Base-by-base conservation (phyloP, 2,329 filamentous ascomycete genomes). In the Cordyceps pruinosa region DNA sequence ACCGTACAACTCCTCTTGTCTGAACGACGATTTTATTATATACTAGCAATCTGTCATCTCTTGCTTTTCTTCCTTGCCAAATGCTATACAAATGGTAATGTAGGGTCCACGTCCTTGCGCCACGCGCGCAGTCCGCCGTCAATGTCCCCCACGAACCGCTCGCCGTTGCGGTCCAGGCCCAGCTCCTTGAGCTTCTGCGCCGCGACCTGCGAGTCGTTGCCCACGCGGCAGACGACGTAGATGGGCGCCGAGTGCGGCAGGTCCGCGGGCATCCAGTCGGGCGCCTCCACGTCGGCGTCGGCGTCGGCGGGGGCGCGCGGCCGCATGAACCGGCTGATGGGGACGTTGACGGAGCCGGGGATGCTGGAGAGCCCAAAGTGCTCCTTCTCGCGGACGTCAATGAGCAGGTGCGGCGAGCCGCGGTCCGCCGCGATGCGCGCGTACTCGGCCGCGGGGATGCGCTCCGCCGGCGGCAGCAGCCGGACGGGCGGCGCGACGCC, bases 371-470 rank as follows among this genome's bases (percentile, higher is more conserved):
- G 85, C 17, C 88, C 86, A 62, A 89, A 97, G 60, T 96, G 90
- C 28, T 90, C 88, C 64, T 84, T 84, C 63, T 96, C 90, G 2
- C 94, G 80, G 1, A 96, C 90, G 62, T 97, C 94, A 2, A 97
- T 70, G 2, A 97, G 72, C 1, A 89, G 66, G 54, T 87, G 83
- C 2, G 35, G 66, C 63, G 0, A 39, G 17, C 7, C 17, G 28
- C 30, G 32, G n/a, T 59, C 61, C 9, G 50, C 49, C 55, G 41
- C 47, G 6, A 68, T 51, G 7, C 63, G 57, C 19, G 77, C 74
- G 63, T 90, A 92, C 5, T 86, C 79, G 0, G 71, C 65, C 0
- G 85, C 84, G 0, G 84, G 81, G 34, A 96, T 78, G 9, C 91
- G 81, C 63, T 94, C 87, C 1, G 84, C 77, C 0, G 83, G 72